These are phyloP conservation scores for Penicillium polonicum DNA, from an alignment of 2,329 filamentous ascomycete species.

Conservation along the genomic window DNA sequence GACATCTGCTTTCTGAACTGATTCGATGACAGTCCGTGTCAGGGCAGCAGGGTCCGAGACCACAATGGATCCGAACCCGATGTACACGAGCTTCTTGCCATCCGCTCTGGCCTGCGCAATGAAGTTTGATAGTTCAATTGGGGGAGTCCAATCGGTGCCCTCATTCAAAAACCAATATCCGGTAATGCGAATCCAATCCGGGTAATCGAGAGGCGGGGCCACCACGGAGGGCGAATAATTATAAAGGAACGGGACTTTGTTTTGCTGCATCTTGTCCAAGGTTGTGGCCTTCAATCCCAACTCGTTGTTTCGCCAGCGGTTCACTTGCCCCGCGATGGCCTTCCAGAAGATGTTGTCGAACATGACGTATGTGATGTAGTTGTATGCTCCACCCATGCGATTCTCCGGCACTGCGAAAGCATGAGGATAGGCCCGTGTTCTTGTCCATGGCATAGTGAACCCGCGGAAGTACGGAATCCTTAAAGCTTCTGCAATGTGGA, in stretches of 20 bases:
- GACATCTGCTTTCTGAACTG: conserved; percentile 85
- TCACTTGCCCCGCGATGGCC: conserved; percentile 85
- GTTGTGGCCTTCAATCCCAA: conserved; percentile 77
- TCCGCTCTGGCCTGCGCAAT: conserved; percentile 80
- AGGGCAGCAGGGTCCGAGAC: conserved; percentile 85
- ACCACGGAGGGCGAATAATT: conserved; percentile 95
- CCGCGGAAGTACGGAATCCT: conserved; percentile 93
- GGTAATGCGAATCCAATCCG: conserved; percentile 95
- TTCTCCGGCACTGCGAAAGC: conserved; percentile 90
- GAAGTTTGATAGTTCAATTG: conserved; percentile 72
- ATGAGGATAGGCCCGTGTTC: conserved; percentile 92
- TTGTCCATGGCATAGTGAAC: conserved; percentile 98
- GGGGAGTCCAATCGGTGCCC: conserved; percentile 66
- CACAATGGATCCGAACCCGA: conserved; percentile 95
- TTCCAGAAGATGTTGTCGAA: conserved; percentile 98
- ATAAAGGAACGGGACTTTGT: conserved; percentile 97
- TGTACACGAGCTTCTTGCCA: conserved; percentile 88
- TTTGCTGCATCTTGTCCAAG: conserved; percentile 87
- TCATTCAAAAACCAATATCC: conserved; percentile 98
- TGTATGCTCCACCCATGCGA: conserved; percentile 94
- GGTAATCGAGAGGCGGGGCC: conserved; percentile 90
- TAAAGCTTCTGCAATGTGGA: conserved; percentile 93
- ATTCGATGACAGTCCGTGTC: conserved; percentile 89
- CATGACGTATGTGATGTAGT: conserved; percentile 91
- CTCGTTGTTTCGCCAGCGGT: conserved; percentile 82